Conservation (phyloP, 768 basidiomycete genomes). For the Tricholoma bakamatsutake region DNA sequence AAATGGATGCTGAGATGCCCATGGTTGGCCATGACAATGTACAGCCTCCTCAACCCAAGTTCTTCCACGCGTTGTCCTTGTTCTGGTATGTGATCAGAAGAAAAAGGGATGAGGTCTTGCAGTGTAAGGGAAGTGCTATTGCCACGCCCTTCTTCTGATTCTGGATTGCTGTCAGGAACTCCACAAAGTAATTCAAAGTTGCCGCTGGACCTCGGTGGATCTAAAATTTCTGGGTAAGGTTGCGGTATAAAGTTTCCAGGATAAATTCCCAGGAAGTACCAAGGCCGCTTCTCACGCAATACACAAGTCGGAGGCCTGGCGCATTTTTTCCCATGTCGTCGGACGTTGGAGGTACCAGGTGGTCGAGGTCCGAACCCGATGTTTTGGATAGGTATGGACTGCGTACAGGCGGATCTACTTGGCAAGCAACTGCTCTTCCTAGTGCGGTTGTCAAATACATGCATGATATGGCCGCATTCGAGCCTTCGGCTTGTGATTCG, state of each 20-base stretch:
- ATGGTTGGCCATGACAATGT: not conserved
- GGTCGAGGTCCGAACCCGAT: not conserved
- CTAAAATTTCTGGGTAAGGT: slow-evolving; percentile 2
- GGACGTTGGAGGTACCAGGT: not conserved
- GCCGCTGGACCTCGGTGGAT: slow-evolving; percentile 7
- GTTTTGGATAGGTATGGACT: not conserved
- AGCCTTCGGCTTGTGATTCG: not conserved
- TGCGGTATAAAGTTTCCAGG: not conserved
- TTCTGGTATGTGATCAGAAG: slow-evolving; percentile 2
- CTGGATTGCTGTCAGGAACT: not conserved
- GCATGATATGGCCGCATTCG: not conserved
- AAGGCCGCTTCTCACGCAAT: not conserved
- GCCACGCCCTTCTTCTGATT: slow-evolving; percentile 10
- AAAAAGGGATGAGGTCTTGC: slow-evolving; percentile 6
- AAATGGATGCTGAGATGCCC: slow-evolving; percentile 1
- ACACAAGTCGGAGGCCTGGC: not conserved
- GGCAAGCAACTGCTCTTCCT: not conserved
- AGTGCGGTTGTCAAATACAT: too few relatives aligned
- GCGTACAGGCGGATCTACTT: not conserved
- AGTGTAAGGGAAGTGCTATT: slow-evolving; percentile 12
- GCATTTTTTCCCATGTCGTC: not conserved
- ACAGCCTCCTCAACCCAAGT: not conserved
- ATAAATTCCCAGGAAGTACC: not conserved
- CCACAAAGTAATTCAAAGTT: slow-evolving; percentile 2
- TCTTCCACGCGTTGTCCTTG: slow-evolving; percentile 9